These are phyloP conservation scores for Solanum hybrid DNA, from an alignment of 305 asterid species.

Conservation along the genomic window DNA sequence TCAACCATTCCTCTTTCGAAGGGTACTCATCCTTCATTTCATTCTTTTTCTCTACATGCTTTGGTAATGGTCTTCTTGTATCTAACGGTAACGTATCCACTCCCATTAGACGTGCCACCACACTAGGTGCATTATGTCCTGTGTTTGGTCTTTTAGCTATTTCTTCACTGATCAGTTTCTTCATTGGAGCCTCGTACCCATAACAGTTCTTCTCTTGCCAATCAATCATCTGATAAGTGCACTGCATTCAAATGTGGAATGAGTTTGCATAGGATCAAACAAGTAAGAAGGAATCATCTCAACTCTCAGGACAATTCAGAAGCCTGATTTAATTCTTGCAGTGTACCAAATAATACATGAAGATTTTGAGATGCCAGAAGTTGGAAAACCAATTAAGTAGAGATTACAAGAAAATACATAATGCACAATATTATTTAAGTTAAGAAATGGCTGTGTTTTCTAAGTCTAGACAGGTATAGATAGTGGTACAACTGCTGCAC, in stretches of 20 bases:
- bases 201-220: slow-evolving; percentile 34
- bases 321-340: neutral
- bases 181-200: slow-evolving; percentile 57
- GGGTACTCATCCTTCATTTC: slow-evolving; percentile 21
- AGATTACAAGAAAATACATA: neutral
- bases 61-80: slow-evolving; percentile 31
- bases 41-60: slow-evolving; percentile 23
- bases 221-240: slow-evolving; percentile 37
- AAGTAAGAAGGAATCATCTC: neutral
- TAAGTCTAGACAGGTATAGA: neutral
- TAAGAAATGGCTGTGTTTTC: neutral
- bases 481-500: neutral
- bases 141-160: slow-evolving; percentile 35
- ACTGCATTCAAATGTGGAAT: slow-evolving; percentile 29
- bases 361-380: neutral
- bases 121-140: slow-evolving; percentile 60
- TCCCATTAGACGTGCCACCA: slow-evolving; percentile 98
- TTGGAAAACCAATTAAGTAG: neutral
- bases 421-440: neutral
- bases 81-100: slow-evolving; percentile 60
- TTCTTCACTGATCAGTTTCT: slow-evolving; percentile 66
- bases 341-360: neutral
- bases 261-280: neutral
- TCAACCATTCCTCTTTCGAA: slow-evolving; percentile 21
- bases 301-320: neutral